Evolutionary conservation across 805 yeast species (phyloP).

Genomic region (Wickerhamomyces rabaulensis): DNA sequence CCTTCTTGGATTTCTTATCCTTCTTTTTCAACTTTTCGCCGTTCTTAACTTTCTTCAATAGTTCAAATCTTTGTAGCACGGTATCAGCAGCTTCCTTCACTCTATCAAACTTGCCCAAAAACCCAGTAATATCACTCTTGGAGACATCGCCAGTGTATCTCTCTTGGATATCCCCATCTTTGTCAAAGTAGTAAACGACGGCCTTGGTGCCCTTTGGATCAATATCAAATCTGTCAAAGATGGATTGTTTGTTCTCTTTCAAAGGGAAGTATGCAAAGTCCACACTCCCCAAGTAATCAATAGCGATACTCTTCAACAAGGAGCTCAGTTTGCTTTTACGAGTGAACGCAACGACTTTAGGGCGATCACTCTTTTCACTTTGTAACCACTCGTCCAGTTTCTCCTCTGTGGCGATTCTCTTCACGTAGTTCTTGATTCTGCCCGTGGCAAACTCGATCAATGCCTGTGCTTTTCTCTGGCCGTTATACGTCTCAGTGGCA

Average conservation of each 20-base stretch:
- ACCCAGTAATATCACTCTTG: slow-evolving; percentile 28
- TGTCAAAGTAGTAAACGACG: slow-evolving; percentile 8
- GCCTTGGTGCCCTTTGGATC: slow-evolving; percentile 12
- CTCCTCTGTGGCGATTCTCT: slow-evolving; percentile 35
- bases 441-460: slow-evolving; percentile 50
- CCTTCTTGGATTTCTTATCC: slow-evolving; percentile 4
- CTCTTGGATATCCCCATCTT: slow-evolving; percentile 9
- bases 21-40: slow-evolving; percentile 22
- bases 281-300: slow-evolving; percentile 54
- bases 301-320: slow-evolving; percentile 57
- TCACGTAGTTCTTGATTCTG: slow-evolving; percentile 62
- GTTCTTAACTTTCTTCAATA: slow-evolving; percentile 18
- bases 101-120: slow-evolving; percentile 24
- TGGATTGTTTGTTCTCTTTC: slow-evolving; percentile 19
- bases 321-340: slow-evolving; percentile 46
- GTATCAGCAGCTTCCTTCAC: slow-evolving; percentile 29
- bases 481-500: slow-evolving; percentile 53
- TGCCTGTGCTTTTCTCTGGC: slow-evolving; percentile 52
- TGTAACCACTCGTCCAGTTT: slow-evolving; percentile 26
- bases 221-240: slow-evolving; percentile 11
- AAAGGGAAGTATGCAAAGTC: slow-evolving; percentile 41
- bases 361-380: slow-evolving; percentile 12
- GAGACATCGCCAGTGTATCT: slow-evolving; percentile 27
- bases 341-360: slow-evolving; percentile 49
- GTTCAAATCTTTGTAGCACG: slow-evolving; percentile 7